Evolutionary conservation across 116 monocot genomes (phyloP), one percentile per base, ranked within the genome.

Genomic region (Papilionanthe hybrid): DNA sequence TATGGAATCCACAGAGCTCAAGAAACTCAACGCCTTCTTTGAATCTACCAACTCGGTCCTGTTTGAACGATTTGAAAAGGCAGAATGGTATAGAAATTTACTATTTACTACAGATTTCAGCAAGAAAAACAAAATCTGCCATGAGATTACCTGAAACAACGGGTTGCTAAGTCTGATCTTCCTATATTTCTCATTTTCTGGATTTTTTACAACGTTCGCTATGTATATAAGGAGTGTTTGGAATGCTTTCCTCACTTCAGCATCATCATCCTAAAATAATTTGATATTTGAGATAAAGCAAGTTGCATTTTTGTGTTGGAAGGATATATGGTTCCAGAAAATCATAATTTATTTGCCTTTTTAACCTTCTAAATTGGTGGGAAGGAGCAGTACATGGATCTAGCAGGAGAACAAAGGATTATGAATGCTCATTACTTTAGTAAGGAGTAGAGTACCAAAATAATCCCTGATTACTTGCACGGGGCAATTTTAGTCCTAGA

Each of bases 1-100:
- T 96, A 74, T 93, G 91, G 78, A 96, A 96, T 57, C 96, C 96
- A 53, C 96, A 96, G 5, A 91, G 43, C 81, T 89, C 86, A 15
- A 96, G 91, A 75, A 93, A 96, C 44, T 91, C 78, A 60, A 91
- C 41, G 48, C 96, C 93, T 75, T 93, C 93, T 56, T 79, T 83
- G 68, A 93, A 57, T 65, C 80, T 83, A 47, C 91, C 93, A 72
- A 96, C 87, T 78, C 96, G 84, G 41, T 93, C 96, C 93, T 95
- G 91, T 87, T 78, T 53, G 28, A 7, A 73, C 29, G 6, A 42
- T 44, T 73, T 73, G 53, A 4, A 17, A 53, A 53, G 15, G 18
- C 15, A 18, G 3, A 53, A 53, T 15, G 53, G 18, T 17, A 53
- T 53, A 53, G 18, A 17, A 53, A 18, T 53, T 17, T 17, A 53